phyloP scores from a whole-genome alignment of 805 yeast genomes.

The Metschnikowia anglica region DNA sequence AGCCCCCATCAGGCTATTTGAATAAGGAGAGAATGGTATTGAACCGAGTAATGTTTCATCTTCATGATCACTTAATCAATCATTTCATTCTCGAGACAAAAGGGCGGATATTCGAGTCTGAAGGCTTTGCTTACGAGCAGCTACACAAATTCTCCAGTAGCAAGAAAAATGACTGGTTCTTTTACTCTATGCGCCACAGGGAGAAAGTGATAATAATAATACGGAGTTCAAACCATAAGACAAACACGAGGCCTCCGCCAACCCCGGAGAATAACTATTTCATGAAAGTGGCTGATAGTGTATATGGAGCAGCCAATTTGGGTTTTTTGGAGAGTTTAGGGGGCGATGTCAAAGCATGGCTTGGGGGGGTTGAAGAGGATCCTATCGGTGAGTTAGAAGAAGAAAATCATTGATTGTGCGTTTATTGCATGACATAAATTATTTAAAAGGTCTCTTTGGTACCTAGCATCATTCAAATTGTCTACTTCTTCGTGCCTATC shows the following conservation, averaged over 20 bases:
- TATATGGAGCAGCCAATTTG: conserved; percentile 31
- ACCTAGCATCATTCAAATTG: neutral
- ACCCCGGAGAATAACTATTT: conserved; percentile 16
- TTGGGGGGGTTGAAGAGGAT: conserved; percentile 26
- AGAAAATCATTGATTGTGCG: too few species aligned
- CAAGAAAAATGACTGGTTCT: conserved; percentile 42
- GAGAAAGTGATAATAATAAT: conserved; percentile 35
- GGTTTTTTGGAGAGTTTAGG: conserved; percentile 44
- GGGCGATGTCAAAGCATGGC: conserved; percentile 43
- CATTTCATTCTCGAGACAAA: conserved; percentile 29
- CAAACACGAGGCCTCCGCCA: conserved; percentile 12
- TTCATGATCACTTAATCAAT: conserved; percentile 39
- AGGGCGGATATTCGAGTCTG: conserved; percentile 23
- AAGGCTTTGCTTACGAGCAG: conserved; percentile 30
- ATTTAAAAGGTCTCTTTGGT: neutral
- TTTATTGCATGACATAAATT: neutral
- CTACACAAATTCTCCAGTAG: conserved; percentile 42
- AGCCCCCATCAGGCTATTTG: neutral
- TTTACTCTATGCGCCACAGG: conserved; percentile 35
- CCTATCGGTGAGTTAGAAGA: neutral
- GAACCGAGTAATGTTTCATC: conserved; percentile 24
- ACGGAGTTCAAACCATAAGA: conserved; percentile 31
- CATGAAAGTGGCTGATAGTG: conserved; percentile 24
- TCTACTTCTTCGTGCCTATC: conserved; percentile 16
- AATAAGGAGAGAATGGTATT: neutral